These are phyloP conservation scores for Suillus fuscotomentosus DNA, from an alignment of 768 basidiomycete species.

Conservation along the genomic window DNA sequence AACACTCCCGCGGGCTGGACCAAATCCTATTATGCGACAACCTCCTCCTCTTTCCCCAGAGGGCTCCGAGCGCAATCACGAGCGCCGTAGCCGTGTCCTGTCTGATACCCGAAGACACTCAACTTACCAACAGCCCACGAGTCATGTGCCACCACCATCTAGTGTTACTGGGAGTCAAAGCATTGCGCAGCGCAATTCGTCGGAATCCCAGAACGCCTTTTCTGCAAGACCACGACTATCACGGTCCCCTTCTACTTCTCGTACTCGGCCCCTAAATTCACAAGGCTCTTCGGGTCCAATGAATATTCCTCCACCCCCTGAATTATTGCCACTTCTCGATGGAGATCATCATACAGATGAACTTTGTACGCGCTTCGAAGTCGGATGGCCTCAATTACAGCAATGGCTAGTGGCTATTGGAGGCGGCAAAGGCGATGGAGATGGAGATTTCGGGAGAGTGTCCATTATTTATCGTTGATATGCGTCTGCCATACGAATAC, in stretches of 20 bases:
- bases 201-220: not conserved
- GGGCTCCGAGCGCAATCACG: constrained; percentile 10
- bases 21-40: constrained; percentile 13
- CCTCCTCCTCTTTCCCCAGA: constrained; percentile 21
- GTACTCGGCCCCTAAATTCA: constrained; percentile 24
- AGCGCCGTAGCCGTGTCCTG: constrained; percentile 24
- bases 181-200: not conserved
- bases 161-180: constrained; percentile 17
- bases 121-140: constrained; percentile 14
- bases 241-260: constrained; percentile 58
- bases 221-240: constrained; percentile 39
- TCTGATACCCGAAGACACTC: constrained; percentile 29
- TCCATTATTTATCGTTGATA: constrained; percentile 73
- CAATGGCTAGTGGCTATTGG: constrained; percentile 66
- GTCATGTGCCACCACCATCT: constrained; percentile 6
- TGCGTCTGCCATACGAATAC: not conserved
- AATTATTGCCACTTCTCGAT: constrained; percentile 64
- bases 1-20: constrained; percentile 48
- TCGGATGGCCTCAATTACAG: constrained; percentile 80
- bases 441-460: constrained; percentile 63
- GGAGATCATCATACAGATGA: constrained; percentile 95
- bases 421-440: constrained; percentile 54
- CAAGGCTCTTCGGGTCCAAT: constrained; percentile 23
- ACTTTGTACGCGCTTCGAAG: constrained; percentile 76
- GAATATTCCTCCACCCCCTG: constrained; percentile 42